Conservation (phyloP, 1,139 yeast genomes). For the Maudiozyma humilis region DNA sequence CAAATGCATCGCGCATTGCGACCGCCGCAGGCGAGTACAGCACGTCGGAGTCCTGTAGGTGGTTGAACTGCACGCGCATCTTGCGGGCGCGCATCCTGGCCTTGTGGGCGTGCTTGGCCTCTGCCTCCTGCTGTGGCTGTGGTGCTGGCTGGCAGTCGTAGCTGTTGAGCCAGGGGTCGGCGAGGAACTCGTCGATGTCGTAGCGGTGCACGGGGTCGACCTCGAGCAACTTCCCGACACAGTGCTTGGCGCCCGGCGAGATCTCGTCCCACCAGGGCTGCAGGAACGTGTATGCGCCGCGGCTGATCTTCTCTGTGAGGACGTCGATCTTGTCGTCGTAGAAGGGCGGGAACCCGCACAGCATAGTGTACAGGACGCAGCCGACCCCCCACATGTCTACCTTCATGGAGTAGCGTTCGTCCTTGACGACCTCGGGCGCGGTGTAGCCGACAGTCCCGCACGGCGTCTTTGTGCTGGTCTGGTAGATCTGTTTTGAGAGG, state of each 20-base stretch:
- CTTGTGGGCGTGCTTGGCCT: not conserved
- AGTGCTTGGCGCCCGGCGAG: conserved; percentile 64
- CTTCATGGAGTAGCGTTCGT: conserved; percentile 75
- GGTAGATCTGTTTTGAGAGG: conserved; percentile 71
- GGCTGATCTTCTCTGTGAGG: conserved; percentile 74
- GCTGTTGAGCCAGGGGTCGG: conserved; percentile 67
- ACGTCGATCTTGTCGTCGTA: conserved; percentile 79
- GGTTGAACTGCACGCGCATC: not conserved
- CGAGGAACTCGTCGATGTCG: conserved; percentile 65
- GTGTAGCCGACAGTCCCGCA: conserved; percentile 90
- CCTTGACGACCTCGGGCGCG: conserved; percentile 89
- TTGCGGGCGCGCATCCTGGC: not conserved
- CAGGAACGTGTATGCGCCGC: conserved; percentile 74
- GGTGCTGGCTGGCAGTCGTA: conserved; percentile 21
- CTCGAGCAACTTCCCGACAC: conserved; percentile 68
- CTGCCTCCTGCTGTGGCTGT: conserved; percentile 5
- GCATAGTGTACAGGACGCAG: conserved; percentile 77
- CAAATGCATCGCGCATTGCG: conserved; percentile 91
- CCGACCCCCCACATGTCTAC: conserved; percentile 98
- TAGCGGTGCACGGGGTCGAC: conserved; percentile 76
- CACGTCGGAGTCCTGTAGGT: conserved; percentile 18
- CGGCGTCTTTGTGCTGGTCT: conserved; percentile 66
- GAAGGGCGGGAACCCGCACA: conserved; percentile 95
- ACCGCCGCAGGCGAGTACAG: conserved; percentile 80
- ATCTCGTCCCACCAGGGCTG: conserved; percentile 98